Evolutionary conservation across 2,329 filamentous ascomycete species (phyloP).

Genomic region (Alternaria triticina): DNA sequence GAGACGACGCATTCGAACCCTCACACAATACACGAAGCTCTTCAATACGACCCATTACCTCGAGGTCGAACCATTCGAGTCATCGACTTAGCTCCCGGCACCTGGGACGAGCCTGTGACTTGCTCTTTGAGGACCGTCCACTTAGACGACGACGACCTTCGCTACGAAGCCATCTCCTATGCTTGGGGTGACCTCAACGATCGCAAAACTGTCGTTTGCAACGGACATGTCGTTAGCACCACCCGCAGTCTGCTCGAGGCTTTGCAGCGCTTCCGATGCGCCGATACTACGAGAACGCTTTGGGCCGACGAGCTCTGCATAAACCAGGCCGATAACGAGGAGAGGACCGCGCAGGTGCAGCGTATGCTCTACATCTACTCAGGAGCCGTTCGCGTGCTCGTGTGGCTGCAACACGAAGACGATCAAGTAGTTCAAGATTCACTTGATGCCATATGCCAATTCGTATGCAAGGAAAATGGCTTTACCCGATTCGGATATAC

Average conservation of each 20-base stretch:
- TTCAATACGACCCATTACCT: neutral
- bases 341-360: constrained; percentile 39
- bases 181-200: constrained; percentile 9
- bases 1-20: neutral
- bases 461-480: neutral
- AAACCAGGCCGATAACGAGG: constrained; percentile 39
- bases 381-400: neutral
- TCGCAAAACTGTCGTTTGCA: neutral
- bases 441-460: neutral
- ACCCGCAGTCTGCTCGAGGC: constrained; percentile 7
- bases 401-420: neutral
- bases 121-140: neutral
- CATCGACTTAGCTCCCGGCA: neutral
- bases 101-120: neutral
- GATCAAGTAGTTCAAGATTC: neutral
- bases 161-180: constrained; percentile 20
- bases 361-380: constrained; percentile 29
- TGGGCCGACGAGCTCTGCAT: constrained; percentile 43
- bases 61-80: neutral
- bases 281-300: neutral
- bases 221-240: neutral
- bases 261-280: neutral
- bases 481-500: neutral
- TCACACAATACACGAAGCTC: too few relatives aligned
- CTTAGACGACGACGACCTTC: neutral